Base-by-base conservation (phyloP, 2,329 filamentous ascomycete genomes). In the Phaeosphaeriaceae sp. region DNA sequence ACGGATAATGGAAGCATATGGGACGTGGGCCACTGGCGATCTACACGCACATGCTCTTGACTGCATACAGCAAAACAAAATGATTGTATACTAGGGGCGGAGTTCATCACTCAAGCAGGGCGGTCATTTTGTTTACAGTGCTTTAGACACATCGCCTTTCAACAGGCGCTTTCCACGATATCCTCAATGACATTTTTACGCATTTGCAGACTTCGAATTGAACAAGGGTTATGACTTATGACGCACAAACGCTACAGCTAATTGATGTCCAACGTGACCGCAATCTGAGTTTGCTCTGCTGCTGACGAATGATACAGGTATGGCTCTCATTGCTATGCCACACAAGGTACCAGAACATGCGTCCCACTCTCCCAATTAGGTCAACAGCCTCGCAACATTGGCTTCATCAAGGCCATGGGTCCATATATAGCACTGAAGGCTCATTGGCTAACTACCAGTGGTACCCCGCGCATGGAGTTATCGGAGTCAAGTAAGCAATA, bases 31-130 rank as follows among this genome's bases (percentile, higher is more conserved):
- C 19, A 28, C 10, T 46, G 5, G 40, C 21, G 40, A 10, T 42
- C n/a, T 44, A 23, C 51, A 21, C 30, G 40, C 22, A 7, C 11
- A 46, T 9, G 19, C 43, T 23, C 9, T 46, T 23, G 19, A 11
- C 15, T 21, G 43, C 43, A 46, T 22, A 46, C 8, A 23, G 22
- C 43, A 21, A 6, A 9, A 46, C 6, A 21, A 46, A 11, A 46
- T 23, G 13, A 23, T 46, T 46, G 40, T 53, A 46, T 26, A 46
- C 24, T 53, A 21, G 17, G 17, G 43, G 51, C 46, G 58, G 65
- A 70, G 71, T 68, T 76, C 72, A 74, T 74, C 71, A 76, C 71
- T 72, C 61, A 64, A 58, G 26, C 51, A 56, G 56, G 64, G 66
- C 57, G 63, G 65, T 67, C 58, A 52, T 53, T 32, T 66, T 52